Conservation (phyloP, 805 yeast species). For the Kluyveromyces wickerhamii region DNA sequence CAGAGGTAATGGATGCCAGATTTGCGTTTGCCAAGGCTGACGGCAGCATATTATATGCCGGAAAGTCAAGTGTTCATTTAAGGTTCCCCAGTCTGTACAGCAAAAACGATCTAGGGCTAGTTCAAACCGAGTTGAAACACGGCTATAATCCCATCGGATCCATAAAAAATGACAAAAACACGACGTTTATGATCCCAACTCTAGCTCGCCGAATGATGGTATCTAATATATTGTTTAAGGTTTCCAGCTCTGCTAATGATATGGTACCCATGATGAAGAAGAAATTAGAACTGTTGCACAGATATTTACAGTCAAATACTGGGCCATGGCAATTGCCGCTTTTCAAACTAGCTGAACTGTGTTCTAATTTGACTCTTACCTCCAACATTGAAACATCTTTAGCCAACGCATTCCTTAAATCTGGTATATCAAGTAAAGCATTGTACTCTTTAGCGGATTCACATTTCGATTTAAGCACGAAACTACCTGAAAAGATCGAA, state of each 20-base stretch:
- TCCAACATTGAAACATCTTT: slow-evolving; percentile 19
- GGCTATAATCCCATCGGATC: slow-evolving; percentile 29
- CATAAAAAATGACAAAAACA: slow-evolving; percentile 17
- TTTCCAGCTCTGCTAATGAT: slow-evolving; percentile 36
- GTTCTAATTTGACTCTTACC: slow-evolving; percentile 28
- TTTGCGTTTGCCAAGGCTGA: slow-evolving; percentile 49
- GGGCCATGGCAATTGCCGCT: slow-evolving; percentile 38
- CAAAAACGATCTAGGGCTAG: slow-evolving; percentile 8
- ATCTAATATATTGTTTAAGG: slow-evolving; percentile 26
- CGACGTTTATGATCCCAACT: slow-evolving; percentile 28
- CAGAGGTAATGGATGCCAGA: slow-evolving; percentile 39
- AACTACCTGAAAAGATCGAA: slow-evolving; percentile 11
- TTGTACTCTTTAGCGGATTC: slow-evolving; percentile 19
- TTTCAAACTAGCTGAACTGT: slow-evolving; percentile 32
- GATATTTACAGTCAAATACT: slow-evolving; percentile 33
- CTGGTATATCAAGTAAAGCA: slow-evolving; percentile 19
- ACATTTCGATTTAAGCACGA: slow-evolving; percentile 12
- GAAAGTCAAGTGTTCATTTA: slow-evolving; percentile 37
- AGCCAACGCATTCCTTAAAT: slow-evolving; percentile 19
- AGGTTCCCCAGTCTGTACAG: slow-evolving; percentile 42
- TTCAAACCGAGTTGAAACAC: slow-evolving; percentile 15
- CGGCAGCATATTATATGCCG: slow-evolving; percentile 48
- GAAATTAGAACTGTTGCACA: slow-evolving; percentile 40
- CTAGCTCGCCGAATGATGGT: slow-evolving; percentile 29
- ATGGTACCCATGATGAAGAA: slow-evolving; percentile 33